Percentiles rank a stretch among this genome's conserved stretches.
Conservation (phyloP, 192 early-diverging fungal genomes). For the Coemansia sp. region DNA sequence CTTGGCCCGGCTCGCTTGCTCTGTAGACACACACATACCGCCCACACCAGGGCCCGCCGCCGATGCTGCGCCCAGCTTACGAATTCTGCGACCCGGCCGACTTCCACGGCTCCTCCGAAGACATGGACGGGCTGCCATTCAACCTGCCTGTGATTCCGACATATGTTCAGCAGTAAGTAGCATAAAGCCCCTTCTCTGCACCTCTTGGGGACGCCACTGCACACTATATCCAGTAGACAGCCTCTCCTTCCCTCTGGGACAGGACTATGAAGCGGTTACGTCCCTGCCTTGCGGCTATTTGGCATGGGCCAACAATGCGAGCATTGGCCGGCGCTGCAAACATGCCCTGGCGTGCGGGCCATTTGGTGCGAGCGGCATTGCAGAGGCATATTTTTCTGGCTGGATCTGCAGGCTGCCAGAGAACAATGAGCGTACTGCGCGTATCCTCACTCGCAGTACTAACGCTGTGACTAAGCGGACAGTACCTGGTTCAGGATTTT, state of each 20-base stretch:
- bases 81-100: slow-evolving; percentile 54
- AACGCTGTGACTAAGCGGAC: not conserved
- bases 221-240: slow-evolving; percentile 7
- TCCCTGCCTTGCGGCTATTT: too few relatives aligned
- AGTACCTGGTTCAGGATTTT: slow-evolving; percentile 2
- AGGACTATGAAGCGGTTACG: too few relatives aligned
- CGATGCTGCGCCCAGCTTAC: slow-evolving; percentile 51
- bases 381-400: not conserved
- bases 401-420: not conserved
- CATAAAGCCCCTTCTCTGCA: not conserved
- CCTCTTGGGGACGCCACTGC: slow-evolving; percentile 1
- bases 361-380: not conserved
- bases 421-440: not conserved
- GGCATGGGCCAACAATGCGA: too few relatives aligned
- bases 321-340: too few relatives aligned
- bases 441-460: not conserved
- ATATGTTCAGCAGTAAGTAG: slow-evolving; percentile 50
- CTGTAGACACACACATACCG: slow-evolving; percentile 5
- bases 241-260: not conserved
- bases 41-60: not conserved
- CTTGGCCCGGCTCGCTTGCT: too few relatives aligned
- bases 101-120: slow-evolving; percentile 33
- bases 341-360: too few relatives aligned
- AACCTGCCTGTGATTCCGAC: slow-evolving; percentile 47
- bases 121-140: slow-evolving; percentile 34